phyloP scores from a whole-genome alignment of 75 land plant genomes.

The Pinus albicaulis region DNA sequence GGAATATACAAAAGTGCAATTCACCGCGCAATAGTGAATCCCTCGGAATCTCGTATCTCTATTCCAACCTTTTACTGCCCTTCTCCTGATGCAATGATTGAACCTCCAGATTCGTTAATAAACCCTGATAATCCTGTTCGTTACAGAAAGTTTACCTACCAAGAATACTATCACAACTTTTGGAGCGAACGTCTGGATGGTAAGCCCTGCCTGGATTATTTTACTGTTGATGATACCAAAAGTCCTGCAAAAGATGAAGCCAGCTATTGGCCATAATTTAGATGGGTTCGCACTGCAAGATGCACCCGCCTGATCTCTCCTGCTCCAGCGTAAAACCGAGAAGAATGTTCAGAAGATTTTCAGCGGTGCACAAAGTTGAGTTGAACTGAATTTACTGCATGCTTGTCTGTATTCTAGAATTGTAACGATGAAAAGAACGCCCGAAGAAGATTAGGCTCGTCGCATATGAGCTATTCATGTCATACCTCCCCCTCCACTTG shows the following conservation, averaged over 20 bases:
- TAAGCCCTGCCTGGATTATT: constrained; percentile 50
- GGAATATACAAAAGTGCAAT: constrained; percentile 59
- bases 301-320: fast-evolving
- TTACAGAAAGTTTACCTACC: constrained; percentile 45
- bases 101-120: constrained; percentile 32
- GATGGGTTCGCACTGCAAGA: no score
- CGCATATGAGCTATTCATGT: no score
- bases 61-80: constrained; percentile 62
- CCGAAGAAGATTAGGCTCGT: no score
- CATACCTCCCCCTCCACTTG: no score
- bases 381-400: not conserved
- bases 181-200: constrained; percentile 60
- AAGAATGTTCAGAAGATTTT: not conserved
- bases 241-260: not conserved
- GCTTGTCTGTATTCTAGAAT: not conserved
- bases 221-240: constrained; percentile 7
- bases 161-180: constrained; percentile 57
- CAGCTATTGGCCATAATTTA: not conserved
- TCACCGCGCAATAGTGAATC: constrained; percentile 57
- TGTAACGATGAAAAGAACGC: no score
- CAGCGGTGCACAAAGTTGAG: not conserved
- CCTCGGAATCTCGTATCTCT: constrained; percentile 41
- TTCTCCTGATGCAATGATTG: constrained; percentile 46
- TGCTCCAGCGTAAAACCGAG: not conserved
- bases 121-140: constrained; percentile 22